Conservation (phyloP, 2,329 filamentous ascomycete species). For the Pestalotiopsis sp. region DNA sequence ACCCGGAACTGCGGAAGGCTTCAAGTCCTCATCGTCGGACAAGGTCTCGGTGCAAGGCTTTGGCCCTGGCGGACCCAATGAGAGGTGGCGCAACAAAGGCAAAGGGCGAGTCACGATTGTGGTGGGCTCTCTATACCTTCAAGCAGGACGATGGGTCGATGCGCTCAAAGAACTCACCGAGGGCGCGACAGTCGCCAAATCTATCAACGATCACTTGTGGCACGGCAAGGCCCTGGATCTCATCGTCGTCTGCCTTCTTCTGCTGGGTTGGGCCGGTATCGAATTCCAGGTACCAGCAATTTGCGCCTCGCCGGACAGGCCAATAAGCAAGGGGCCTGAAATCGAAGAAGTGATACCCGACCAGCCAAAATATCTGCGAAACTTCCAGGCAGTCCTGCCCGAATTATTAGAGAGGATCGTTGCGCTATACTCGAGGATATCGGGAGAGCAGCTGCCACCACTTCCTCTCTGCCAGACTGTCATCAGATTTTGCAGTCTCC, state of each 20-base stretch:
- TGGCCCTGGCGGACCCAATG: conserved; percentile 68
- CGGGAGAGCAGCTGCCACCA: conserved; percentile 69
- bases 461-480: conserved; percentile 71
- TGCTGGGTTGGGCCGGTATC: conserved; percentile 80
- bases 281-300: conserved; percentile 75
- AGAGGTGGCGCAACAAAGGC: conserved; percentile 77
- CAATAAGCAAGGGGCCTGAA: conserved; percentile 33
- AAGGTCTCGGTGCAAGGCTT: conserved; percentile 71
- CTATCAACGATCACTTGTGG: conserved; percentile 91
- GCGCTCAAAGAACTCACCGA: conserved; percentile 82
- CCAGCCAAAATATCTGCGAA: conserved; percentile 54
- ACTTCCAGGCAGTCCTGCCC: conserved; percentile 62
- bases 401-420: conserved; percentile 76
- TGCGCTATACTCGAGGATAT: conserved; percentile 70
- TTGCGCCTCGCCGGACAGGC: conserved; percentile 51
- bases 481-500: conserved; percentile 70
- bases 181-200: conserved; percentile 73
- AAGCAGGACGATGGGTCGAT: conserved; percentile 87
- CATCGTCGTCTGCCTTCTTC: conserved; percentile 76
- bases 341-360: conserved; percentile 39
- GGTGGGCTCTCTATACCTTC: conserved; percentile 81
- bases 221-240: conserved; percentile 93
- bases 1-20: conserved; percentile 41
- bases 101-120: conserved; percentile 78
- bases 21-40: conserved; percentile 53